Percentiles rank a stretch among this genome's conserved stretches.
Conservation (phyloP, 192 early-diverging fungal species). For the Chytriomyces sp. region DNA sequence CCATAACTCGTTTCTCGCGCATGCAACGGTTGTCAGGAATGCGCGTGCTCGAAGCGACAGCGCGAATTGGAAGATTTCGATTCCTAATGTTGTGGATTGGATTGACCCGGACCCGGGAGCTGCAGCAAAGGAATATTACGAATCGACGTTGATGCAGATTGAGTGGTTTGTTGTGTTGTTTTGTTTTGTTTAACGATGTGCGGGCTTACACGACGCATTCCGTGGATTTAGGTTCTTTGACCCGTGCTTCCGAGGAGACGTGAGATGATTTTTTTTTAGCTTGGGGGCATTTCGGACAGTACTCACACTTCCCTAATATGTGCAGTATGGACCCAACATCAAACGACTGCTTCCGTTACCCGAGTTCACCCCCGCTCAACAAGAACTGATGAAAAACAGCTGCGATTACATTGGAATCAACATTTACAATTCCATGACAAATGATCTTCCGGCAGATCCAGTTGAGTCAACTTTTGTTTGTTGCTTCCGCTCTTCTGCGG, state of each 20-base stretch:
- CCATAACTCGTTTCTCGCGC: not conserved
- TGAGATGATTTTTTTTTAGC: constrained; percentile 1
- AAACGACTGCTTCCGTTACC: constrained; percentile 26
- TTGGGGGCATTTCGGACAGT: not conserved
- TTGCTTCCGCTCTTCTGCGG: too few species aligned
- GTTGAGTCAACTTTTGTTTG: not conserved
- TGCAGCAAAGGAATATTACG: not conserved
- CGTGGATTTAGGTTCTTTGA: not conserved
- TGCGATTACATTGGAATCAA: constrained; percentile 52
- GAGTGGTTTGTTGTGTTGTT: constrained; percentile 48
- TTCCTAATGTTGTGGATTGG: constrained; percentile 25
- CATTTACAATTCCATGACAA: constrained; percentile 43
- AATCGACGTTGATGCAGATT: not conserved
- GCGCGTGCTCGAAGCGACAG: constrained; percentile 3
- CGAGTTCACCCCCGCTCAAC: constrained; percentile 40
- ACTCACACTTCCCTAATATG: not conserved
- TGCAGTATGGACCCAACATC: constrained; percentile 3
- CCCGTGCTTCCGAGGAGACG: constrained; percentile 4
- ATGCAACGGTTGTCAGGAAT: constrained; percentile 26
- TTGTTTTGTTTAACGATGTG: constrained; percentile 32
- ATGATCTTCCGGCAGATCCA: not conserved
- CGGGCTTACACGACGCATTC: too few species aligned
- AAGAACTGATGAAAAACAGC: constrained; percentile 42
- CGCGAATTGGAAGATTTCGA: constrained; percentile 29
- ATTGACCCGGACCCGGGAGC: constrained; percentile 7